Base-by-base conservation (phyloP, 805 yeast species). In the Candida vaughaniae region DNA sequence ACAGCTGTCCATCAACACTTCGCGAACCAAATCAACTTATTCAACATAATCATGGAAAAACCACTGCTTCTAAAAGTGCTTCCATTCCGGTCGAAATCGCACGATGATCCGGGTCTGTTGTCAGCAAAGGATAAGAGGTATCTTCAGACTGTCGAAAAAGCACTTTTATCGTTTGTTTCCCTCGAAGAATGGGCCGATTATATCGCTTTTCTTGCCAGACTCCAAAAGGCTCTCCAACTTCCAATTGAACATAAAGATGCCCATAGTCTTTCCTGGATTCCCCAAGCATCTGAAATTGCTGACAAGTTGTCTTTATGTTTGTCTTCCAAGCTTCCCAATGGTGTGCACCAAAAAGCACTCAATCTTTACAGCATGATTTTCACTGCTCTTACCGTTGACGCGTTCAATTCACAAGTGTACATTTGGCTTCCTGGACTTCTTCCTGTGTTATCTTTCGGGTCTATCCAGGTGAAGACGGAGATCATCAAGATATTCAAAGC, bases 131-230 rank as follows among this genome's bases (percentile, higher is more conserved):
- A 45, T 20, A 42, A 39, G 25, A 35, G 44, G 22, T 40, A 42
- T 29, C 22, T 14, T 15, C 49, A 45, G 26, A 30, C 22, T 12
- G 42, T 45, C 14, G 49, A 45, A 27, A 42, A 38, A 22, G 42
- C 42, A 9, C 17, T 45, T 4, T 11, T 16, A 6, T 22, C 45
- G 75, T 5, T 69, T 77, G 96, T 87, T 35, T 64, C 85, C 2
- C 83, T 89, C 1, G 85, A 80, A 22, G 99, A 93, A 65, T 93
- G 99, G 99, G 98, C 99, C 10, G 99, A 93, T 56, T 89, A 91
- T 57, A 93, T 93, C 39, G 83, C 97, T 16, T 90, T 87, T 56
- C 67, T 95, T 30, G 80, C 91, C 2, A 78, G 85, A 42, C 71
- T 95, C 5, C 79, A 80, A 41, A 86, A 88, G 55, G 81, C 95